Evolutionary conservation across 108 stramenopile genomes (phyloP).

Genomic region (Pseudonitzschia multistriata): DNA sequence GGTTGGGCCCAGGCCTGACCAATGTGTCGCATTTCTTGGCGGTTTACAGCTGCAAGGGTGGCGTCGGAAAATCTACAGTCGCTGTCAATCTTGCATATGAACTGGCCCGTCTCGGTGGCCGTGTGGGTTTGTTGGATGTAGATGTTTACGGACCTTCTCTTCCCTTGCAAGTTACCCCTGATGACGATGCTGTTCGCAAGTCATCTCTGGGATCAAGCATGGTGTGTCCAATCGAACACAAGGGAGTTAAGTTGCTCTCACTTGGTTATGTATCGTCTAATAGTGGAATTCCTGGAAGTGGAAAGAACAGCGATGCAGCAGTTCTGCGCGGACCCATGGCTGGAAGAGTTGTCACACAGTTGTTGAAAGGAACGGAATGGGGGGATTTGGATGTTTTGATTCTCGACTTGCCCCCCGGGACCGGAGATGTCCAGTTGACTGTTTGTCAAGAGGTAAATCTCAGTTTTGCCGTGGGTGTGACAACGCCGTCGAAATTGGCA

Average conservation of each 20-base stretch:
- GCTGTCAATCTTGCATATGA: slow-evolving; percentile 97
- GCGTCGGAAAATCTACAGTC: slow-evolving; percentile 98
- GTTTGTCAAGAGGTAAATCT: slow-evolving; percentile 93
- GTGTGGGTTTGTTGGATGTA: slow-evolving; percentile 95
- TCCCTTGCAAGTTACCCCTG: slow-evolving; percentile 77
- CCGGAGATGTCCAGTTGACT: slow-evolving; percentile 97
- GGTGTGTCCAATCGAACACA: slow-evolving; percentile 83
- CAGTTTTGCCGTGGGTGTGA: slow-evolving; percentile 97
- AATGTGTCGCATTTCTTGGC: slow-evolving; percentile 77
- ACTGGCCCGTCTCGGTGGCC: slow-evolving; percentile 77
- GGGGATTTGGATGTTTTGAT: slow-evolving; percentile 96
- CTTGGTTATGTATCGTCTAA: slow-evolving; percentile 83
- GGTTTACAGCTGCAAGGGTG: slow-evolving; percentile 94
- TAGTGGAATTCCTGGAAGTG: slow-evolving; percentile 89
- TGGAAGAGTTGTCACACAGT: slow-evolving; percentile 88
- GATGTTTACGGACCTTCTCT: slow-evolving; percentile 97
- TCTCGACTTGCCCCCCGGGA: slow-evolving; percentile 98
- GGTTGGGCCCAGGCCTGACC: slow-evolving; percentile 60
- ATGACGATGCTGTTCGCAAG: slow-evolving; percentile 68
- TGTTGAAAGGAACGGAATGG: slow-evolving; percentile 97
- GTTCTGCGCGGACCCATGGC: slow-evolving; percentile 91
- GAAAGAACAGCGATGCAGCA: slow-evolving; percentile 61
- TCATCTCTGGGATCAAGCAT: slow-evolving; percentile 66
- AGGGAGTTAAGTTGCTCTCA: slow-evolving; percentile 83
- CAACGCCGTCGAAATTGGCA: slow-evolving; percentile 95